Percentiles rank a stretch among this genome's conserved stretches.
These are phyloP conservation scores for Termitomyces sp. DNA, from an alignment of 768 basidiomycete species.

Conservation along the genomic window DNA sequence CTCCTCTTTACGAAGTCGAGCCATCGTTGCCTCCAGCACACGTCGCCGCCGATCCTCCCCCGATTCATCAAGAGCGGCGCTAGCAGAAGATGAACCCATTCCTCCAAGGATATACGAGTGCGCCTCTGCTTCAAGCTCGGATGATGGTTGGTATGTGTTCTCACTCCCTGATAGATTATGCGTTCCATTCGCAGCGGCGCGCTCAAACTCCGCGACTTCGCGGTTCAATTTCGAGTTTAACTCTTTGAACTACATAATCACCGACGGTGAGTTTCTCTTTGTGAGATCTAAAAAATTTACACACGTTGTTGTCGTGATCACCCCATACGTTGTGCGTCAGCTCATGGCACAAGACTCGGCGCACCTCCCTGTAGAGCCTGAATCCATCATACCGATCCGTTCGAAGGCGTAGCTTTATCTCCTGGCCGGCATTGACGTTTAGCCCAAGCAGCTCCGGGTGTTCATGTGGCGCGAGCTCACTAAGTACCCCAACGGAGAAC, in stretches of 20 bases:
- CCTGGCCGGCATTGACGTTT: conserved; percentile 55
- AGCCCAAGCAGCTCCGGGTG: conserved; percentile 64
- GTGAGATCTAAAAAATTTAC: conserved; percentile 17
- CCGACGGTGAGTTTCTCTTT: not conserved
- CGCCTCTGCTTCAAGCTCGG: conserved; percentile 53
- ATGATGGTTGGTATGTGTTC: conserved; percentile 47
- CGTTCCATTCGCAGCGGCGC: conserved; percentile 42
- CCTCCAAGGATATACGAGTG: conserved; percentile 48
- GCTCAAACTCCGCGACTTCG: conserved; percentile 67
- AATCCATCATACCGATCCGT: conserved; percentile 74
- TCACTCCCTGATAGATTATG: conserved; percentile 40
- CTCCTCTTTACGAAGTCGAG: conserved; percentile 56
- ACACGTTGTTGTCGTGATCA: conserved; percentile 67
- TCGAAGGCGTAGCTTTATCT: conserved; percentile 63
- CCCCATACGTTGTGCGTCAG: conserved; percentile 71
- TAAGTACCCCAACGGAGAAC: conserved; percentile 62
- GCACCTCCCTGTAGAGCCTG: conserved; percentile 54
- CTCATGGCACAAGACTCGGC: conserved; percentile 72
- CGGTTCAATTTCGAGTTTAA: conserved; percentile 70
- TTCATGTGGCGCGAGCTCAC: conserved; percentile 77
- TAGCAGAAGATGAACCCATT: conserved; percentile 9
- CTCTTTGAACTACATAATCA: conserved; percentile 53
- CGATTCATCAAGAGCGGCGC: conserved; percentile 30
- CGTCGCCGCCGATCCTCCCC: conserved; percentile 51
- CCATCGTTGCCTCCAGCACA: conserved; percentile 55